Evolutionary conservation across 2,329 filamentous ascomycete species (phyloP), one percentile per base, ranked within the genome.

Genomic region (Daldinia sp.): DNA sequence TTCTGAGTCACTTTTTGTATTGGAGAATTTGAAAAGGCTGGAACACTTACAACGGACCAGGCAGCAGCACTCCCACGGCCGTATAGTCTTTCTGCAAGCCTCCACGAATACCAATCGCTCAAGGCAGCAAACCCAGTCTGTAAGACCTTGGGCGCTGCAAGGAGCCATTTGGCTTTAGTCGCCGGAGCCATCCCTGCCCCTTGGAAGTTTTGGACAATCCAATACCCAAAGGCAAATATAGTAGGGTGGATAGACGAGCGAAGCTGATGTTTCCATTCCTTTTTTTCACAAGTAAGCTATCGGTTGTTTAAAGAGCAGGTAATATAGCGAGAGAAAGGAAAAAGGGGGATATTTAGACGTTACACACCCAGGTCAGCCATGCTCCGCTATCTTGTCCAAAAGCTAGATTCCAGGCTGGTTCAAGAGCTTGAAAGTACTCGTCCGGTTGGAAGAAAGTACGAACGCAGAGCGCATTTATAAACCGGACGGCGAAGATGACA

Each of bases 361-460:
- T 58, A 80, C 85, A 73, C 83, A 96, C 94, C 95, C 95, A 99
- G 66, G 95, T 99, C 72, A 97, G 84, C 92, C 94, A 99, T 25
- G 94, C 92, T 65, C 91, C 91, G 76, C 89, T 91, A 11, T 83
- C 76, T 2, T 81, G 73, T 19, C 94, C 94, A 82, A 97, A 97
- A 2, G 91, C 91, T 57, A 95, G 84, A 71, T 89, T 83, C 94
- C 94, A 98, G 69, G 95, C 95, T 54, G 95, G 94, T 80, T 99
- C 95, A 43, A 98, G 85, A 1, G 93, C 91, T 75, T 99, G 95
- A 74, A 95, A 99, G 81, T 92, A 98, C 78, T 99, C 95, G 80
- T 99, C 95, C 25, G 95, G 95, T 77, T 99, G 95, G 80, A 99
- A 99, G 77, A 97, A 99, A 17, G 95, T 98, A 68, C 86, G 83